Conservation (phyloP, 2,329 filamentous ascomycete genomes). For the Botryotinia globosa region DNA sequence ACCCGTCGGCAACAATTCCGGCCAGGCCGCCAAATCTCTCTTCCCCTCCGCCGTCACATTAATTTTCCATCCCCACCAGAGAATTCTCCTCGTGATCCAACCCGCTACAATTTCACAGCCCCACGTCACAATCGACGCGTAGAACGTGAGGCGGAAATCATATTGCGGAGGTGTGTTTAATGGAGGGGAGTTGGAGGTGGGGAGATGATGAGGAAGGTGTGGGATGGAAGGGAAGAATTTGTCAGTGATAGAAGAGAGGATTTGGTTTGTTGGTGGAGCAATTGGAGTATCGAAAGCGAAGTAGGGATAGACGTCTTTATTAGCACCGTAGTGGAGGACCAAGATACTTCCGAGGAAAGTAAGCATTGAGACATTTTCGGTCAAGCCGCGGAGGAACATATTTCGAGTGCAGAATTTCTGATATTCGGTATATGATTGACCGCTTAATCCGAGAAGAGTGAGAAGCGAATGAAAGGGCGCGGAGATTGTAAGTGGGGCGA, state of each 20-base stretch:
- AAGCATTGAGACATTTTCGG: conserved; percentile 68
- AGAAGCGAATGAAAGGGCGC: conserved; percentile 55
- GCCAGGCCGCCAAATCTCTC: conserved; percentile 63
- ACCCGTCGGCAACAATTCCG: conserved; percentile 63
- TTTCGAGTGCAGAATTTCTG: conserved; percentile 65
- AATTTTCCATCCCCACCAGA: conserved; percentile 57
- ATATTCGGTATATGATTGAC: conserved; percentile 60
- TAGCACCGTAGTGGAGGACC: conserved; percentile 64
- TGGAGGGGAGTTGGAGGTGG: conserved; percentile 16
- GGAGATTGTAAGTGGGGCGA: conserved; percentile 64
- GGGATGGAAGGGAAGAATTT: not conserved
- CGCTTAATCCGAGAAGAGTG: conserved; percentile 52
- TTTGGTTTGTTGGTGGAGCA: conserved; percentile 6
- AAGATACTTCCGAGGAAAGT: conserved; percentile 63
- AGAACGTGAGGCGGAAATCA: conserved; percentile 62
- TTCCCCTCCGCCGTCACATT: conserved; percentile 64
- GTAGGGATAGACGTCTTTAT: conserved; percentile 67
- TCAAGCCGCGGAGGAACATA: conserved; percentile 64
- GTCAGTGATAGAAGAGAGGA: conserved; percentile 2
- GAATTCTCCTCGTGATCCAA: conserved; percentile 56
- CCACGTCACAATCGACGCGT: conserved; percentile 63
- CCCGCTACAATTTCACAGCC: conserved; percentile 63
- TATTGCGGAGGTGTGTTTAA: conserved; percentile 45
- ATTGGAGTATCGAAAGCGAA: conserved; percentile 57
- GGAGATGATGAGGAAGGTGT: not conserved